Conservation (phyloP, 192 early-diverging fungal species). For the Rhizophagus clarus region DNA sequence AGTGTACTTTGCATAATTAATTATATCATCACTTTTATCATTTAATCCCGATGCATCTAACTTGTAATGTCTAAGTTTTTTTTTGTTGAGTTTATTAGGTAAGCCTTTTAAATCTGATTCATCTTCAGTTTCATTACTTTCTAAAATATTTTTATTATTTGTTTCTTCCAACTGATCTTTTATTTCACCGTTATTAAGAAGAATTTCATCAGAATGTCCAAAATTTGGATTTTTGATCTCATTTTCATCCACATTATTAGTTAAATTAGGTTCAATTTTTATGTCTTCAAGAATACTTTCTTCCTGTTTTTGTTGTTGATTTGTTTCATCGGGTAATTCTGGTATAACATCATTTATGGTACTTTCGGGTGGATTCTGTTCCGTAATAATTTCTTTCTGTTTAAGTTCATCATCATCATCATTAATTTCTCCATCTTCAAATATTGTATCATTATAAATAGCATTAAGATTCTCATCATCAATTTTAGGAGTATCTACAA, state of each 20-base stretch:
- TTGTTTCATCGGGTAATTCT: neutral
- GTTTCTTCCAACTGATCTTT: neutral
- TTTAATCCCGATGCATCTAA: neutral
- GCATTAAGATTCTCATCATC: neutral
- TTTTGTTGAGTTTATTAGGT: neutral
- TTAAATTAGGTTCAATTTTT: neutral
- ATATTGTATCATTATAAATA: neutral
- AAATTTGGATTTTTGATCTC: neutral
- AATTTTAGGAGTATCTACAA: neutral
- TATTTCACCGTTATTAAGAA: conserved; percentile 4
- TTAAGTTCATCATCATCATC: neutral
- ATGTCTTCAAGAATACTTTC: neutral
- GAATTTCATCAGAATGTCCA: conserved; percentile 17
- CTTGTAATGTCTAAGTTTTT: neutral
- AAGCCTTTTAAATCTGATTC: neutral
- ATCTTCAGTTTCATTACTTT: neutral
- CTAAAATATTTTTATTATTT: neutral
- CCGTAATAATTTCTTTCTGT: neutral
- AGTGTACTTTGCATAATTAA: neutral
- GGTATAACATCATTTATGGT: neutral
- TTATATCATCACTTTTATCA: neutral
- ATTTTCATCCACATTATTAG: conserved; percentile 1
- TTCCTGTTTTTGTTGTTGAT: neutral
- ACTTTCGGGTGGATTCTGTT: neutral
- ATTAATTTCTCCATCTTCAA: neutral